Base-by-base conservation (phyloP, 208 protist species). In the Kentomonas sorsogonicus region DNA sequence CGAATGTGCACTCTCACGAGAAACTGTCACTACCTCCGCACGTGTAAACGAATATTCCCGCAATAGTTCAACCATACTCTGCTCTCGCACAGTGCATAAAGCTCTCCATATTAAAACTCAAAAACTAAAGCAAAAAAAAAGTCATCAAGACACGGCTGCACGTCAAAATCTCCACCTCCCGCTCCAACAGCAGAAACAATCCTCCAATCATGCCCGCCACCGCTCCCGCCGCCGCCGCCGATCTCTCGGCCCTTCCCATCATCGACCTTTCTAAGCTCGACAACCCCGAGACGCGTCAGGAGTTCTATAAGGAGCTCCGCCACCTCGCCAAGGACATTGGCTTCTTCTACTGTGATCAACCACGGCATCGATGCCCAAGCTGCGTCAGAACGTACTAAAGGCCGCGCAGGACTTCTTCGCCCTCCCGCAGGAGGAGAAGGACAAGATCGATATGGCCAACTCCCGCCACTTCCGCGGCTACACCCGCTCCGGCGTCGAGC, bases 381-480 rank as follows among this genome's bases (percentile, higher is more conserved):
- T 1, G 57, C 53, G 22, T 5, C 46, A 2, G 46, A 63, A 48
- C 6, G 39, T 63, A 22, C 36, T 63, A 1, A 27, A 29, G 3
- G 20, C 57, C 5, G 46, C 46, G 18, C 53, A 63, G 45, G 27
- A 46, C 10, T 63, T 63, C 36, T 54, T 63, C 45, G 44, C 43
- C 20, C 57, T 63, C 22, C 57, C 57, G 1, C 57, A 63, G 39
- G 57, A 63, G 13, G 57, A 39, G 34, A 63, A 63, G 57, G 57
- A 63, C 39, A 31, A 54, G 48, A 41, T 52, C 22, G 27, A 18
- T 27, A 63, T 63, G 31, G 44, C 41, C n/a, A 53, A 63, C 46
- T 63, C 57, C 22, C 46, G 20, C 9, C 57, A 63, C 45, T 63
- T 63, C 46, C 57, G 57, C 39, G 57, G 57, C 18, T 63, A 63